Base-by-base conservation (phyloP, 1,284 basidiomycete genomes). In the Naganishia sp. region DNA sequence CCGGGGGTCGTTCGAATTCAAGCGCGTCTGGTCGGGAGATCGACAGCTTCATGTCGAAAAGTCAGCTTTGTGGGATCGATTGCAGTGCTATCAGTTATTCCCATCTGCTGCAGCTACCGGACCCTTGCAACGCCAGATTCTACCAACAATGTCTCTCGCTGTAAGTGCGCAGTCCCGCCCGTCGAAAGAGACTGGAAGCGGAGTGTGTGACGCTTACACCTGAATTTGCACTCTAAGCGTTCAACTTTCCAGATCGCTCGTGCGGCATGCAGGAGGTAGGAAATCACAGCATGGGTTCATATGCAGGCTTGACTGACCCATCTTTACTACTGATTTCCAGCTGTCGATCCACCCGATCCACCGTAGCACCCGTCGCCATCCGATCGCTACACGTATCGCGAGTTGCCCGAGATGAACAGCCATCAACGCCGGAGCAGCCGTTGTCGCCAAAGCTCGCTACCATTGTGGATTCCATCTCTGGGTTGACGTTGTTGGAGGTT, bases 401-500 rank as follows among this genome's bases (percentile, higher is more conserved):
- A 43, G 47, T 61, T 21, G 58, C 49, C 21, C 58, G 47, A 42
- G 58, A 61, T 51, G 58, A 61, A 51, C 58, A 61, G 58, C 35
- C 47, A 50, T 61, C 58, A 50, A 28, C 58, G 35, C 10, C 58
- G 15, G 58, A 61, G 28, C 47, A 61, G 58, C 58, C 58, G 43
- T 61, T 66, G 46, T 66, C 65, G 25, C 65, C 92, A 28, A 88
- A 86, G 76, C 86, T 99, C 71, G 83, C 82, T 65, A 85, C 85
- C 66, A 89, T 99, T 72, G 96, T 99, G 31, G 92, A 99, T 78
- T 88, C 92, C 79, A 98, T 99, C 72, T 92, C 94, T 31, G 83
- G 85, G 43, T 80, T 99, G 70, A 94, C 93, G 23, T 84, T 99
- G 57, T 83, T 99, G 67, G 95, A 99, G 80, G 96, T 96, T 6